A percentile compares a stretch with the other conserved stretches of the same genome.
These are phyloP conservation scores for Arabidopsis thaliana DNA, from an alignment of 345 rosid genomes.

Conservation along the genomic window DNA sequence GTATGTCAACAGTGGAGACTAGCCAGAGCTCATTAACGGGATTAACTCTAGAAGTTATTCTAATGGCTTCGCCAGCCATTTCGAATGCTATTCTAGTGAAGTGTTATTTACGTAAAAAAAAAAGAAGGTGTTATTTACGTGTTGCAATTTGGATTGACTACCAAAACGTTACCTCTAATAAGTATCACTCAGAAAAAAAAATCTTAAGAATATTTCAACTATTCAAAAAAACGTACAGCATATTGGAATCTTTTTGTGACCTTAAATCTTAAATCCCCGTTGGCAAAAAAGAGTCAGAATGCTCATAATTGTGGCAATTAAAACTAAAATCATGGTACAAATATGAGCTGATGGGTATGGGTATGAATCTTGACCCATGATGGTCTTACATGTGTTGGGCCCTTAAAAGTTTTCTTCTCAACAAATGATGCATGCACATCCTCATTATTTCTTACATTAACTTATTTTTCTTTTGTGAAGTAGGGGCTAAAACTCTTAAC, in stretches of 20 bases:
- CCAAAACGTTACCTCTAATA: too few relatives aligned
- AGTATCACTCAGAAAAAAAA: too few relatives aligned
- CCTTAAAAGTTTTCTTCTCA: conserved; percentile 13
- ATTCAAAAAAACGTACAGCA: background rate
- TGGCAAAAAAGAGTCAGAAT: background rate
- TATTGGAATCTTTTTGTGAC: background rate
- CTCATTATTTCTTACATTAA: background rate
- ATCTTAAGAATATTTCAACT: background rate
- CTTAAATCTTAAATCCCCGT: background rate
- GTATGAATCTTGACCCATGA: conserved; percentile 5
- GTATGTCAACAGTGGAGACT: too few relatives aligned
- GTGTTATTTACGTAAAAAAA: too few relatives aligned
- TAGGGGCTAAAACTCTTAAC: background rate
- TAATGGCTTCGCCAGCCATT: too few relatives aligned
- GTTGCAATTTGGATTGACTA: too few relatives aligned
- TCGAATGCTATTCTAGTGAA: too few relatives aligned
- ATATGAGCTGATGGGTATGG: background rate
- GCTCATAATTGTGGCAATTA: conserved; percentile 6
- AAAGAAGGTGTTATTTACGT: too few relatives aligned
- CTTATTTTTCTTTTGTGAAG: background rate
- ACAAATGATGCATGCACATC: conserved; percentile 7
- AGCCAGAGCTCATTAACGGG: too few relatives aligned
- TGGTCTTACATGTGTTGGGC: conserved; percentile 26
- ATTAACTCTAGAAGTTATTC: too few relatives aligned
- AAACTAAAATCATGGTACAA: conserved; percentile 17